Evolutionary conservation across 345 rosid genomes (phyloP).

Genomic region (Garcia nutans): DNA sequence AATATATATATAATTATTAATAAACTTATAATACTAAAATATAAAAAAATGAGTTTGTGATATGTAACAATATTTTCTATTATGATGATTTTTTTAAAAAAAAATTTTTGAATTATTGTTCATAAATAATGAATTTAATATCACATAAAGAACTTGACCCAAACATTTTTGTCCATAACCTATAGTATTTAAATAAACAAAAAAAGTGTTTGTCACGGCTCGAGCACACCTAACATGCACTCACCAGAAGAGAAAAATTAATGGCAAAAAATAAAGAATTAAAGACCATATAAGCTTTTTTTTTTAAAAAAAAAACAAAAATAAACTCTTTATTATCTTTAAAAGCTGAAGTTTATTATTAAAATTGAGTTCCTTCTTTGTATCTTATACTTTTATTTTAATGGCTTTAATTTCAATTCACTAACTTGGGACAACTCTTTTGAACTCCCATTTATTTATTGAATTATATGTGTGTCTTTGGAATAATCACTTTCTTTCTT

Average conservation of each 20-base stretch:
- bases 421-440: slow-evolving; percentile 23
- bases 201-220: too few species aligned
- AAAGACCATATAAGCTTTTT: too few species aligned
- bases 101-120: slow-evolving; percentile 4
- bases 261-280: not conserved
- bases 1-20: not conserved
- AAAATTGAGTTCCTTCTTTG: slow-evolving; percentile 12
- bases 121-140: not conserved
- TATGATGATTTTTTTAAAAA: not conserved
- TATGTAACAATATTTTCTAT: not conserved
- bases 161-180: too few species aligned
- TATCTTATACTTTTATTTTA: not conserved
- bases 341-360: not conserved
- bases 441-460: slow-evolving; percentile 19
- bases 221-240: not conserved
- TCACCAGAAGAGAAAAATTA: not conserved
- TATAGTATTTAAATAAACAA: too few species aligned
- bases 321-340: not conserved
- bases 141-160: not conserved
- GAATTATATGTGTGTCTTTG: not conserved
- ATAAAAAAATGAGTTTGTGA: not conserved
- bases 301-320: too few species aligned
- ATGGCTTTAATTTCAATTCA: not conserved
- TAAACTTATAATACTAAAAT: not conserved
- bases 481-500: slow-evolving; percentile 28